Evolutionary conservation across 768 basidiomycete genomes (phyloP), one percentile per base, ranked within the genome.

Genomic region (Calvatia gigantea): DNA sequence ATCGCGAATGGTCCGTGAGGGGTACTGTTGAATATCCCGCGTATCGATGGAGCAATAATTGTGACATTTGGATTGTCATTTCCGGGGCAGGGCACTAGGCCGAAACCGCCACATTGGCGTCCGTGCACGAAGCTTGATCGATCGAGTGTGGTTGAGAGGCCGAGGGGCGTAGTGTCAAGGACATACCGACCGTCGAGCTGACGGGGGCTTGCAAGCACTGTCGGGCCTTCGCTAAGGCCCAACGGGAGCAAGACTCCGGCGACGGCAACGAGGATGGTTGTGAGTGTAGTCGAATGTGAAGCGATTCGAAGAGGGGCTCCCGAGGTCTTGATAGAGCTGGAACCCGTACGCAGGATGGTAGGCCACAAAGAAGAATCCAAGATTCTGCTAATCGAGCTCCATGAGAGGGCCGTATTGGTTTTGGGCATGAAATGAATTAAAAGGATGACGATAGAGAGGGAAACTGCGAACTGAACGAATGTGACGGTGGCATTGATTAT

Each of bases 361-460:
- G 63, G 57, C 65, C 65, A 64, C 2, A 62, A 45, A 4, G 61
- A 62, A n/a, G 61, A 44, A 38, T 66, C 63, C 1, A 66, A 49
- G 11, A 28, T 56, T 4, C 61, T 39, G 12, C 56, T 57, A 38
- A 64, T 58, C 19, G 60, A 45, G 37, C 60, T 64, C 63, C 65
- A 64, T 9, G 61, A 50, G 15, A 55, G 35, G 4, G 65, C 65
- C 6, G 61, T 31, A 45, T 61, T 61, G 1, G 62, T 50, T 4
- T 32, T 41, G 0, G 61, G 61, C 17, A 61, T 37, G 38, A 48
- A 57, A 35, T 60, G 54, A 23, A 63, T 25, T 12, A 66, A 54
- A 32, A 66, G 48, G 14, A 60, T 57, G 33, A 60, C 60, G 28
- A 64, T 41, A 17, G 60, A 57, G 39, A 63, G 59, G 6, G 28